A percentile compares a stretch with the other conserved stretches of the same genome.
These are phyloP conservation scores for Acanthamoeba lenticulata DNA, from an alignment of 208 protist species.

Conservation along the genomic window DNA sequence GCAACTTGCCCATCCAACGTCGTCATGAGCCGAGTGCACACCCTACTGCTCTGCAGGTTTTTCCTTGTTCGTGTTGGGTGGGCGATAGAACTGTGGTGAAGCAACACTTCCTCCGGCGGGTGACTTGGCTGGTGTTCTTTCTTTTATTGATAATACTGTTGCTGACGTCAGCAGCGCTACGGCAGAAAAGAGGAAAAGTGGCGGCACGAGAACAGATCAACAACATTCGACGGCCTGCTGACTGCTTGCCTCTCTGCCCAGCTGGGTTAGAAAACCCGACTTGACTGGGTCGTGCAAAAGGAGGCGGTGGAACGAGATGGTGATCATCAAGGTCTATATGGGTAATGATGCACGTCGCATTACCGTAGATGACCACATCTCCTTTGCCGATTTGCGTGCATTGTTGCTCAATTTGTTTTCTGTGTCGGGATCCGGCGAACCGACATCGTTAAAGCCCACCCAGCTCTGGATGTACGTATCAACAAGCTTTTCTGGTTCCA, in stretches of 20 bases:
- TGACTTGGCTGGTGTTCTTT: too few species aligned
- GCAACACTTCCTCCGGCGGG: too few species aligned
- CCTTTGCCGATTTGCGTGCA: neutral
- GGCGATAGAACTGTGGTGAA: too few species aligned
- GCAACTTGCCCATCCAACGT: too few species aligned
- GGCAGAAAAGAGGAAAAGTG: neutral
- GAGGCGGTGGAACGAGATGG: neutral
- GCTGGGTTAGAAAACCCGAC: too few species aligned
- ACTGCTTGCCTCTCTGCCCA: neutral
- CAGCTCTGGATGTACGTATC: neutral
- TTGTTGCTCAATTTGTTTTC: neutral
- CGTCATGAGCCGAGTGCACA: too few species aligned
- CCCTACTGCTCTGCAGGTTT: too few species aligned
- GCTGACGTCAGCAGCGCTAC: neutral
- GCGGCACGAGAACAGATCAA: neutral
- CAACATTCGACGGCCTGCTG: neutral
- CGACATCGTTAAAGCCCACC: neutral
- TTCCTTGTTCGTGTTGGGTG: too few species aligned
- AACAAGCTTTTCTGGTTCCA: neutral
- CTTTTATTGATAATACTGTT: too few species aligned
- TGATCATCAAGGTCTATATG: slow-evolving; percentile 34
- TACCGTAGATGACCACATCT: neutral
- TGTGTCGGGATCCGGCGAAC: neutral
- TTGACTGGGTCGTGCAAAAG: too few species aligned
- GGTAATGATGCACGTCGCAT: slow-evolving; percentile 40